Percentiles rank a stretch among this genome's conserved stretches.
Conservation (phyloP, 1,284 basidiomycete species). For the Tremellales sp. region DNA sequence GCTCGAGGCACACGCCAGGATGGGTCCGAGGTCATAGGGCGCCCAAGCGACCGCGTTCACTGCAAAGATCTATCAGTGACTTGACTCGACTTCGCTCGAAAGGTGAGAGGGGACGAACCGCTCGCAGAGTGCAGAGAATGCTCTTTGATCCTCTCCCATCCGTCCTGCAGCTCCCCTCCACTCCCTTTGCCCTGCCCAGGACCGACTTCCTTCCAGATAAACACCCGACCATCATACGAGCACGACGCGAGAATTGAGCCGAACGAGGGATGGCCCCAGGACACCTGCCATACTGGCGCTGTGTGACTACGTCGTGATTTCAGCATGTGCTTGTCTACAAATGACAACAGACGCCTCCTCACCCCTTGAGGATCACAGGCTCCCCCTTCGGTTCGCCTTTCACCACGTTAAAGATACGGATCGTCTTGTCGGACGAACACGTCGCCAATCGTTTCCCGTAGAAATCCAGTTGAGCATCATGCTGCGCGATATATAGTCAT, state of each 20-base stretch:
- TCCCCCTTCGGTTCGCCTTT: slow-evolving; percentile 68
- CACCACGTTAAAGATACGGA: slow-evolving; percentile 92
- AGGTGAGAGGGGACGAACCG: slow-evolving; percentile 54
- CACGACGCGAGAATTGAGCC: slow-evolving; percentile 94
- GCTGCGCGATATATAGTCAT: slow-evolving; percentile 53
- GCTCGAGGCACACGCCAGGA: slow-evolving; percentile 95
- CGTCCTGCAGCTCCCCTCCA: slow-evolving; percentile 50
- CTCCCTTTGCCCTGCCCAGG: slow-evolving; percentile 40
- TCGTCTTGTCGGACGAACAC: slow-evolving; percentile 91
- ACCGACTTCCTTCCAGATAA: slow-evolving; percentile 88
- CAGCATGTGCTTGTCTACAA: neutral
- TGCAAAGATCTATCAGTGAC: neutral
- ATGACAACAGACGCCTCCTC: slow-evolving; percentile 31
- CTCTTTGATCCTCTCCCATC: slow-evolving; percentile 95
- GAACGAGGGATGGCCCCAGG: slow-evolving; percentile 98
- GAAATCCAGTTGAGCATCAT: slow-evolving; percentile 97
- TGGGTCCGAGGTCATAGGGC: slow-evolving; percentile 93
- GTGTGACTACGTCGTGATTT: slow-evolving; percentile 61
- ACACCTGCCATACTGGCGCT: slow-evolving; percentile 95
- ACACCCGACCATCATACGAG: slow-evolving; percentile 95
- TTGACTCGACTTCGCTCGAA: neutral
- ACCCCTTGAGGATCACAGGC: slow-evolving; percentile 81
- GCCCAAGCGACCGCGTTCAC: slow-evolving; percentile 99
- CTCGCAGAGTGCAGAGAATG: slow-evolving; percentile 91
- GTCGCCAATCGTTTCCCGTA: slow-evolving; percentile 95